Evolutionary conservation across 345 rosid species (phyloP).

Genomic region (Rhodomyrtus tomentosa): DNA sequence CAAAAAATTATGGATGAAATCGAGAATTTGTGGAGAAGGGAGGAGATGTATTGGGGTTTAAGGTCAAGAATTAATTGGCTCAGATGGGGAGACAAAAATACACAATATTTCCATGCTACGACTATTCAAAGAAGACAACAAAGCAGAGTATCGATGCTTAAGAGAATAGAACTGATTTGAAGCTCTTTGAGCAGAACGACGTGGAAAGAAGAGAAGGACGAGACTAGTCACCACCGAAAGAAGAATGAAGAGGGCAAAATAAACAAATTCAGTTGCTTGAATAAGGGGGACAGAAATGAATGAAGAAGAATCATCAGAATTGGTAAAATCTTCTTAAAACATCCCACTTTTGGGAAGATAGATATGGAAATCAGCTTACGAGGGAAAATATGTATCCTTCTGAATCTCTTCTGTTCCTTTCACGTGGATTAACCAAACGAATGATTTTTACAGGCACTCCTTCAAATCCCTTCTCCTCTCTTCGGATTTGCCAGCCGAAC

Average conservation of each 20-base stretch:
- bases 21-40: too few relatives aligned
- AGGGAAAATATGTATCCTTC: neutral
- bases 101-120: too few relatives aligned
- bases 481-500: neutral
- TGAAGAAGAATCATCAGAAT: neutral
- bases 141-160: too few relatives aligned
- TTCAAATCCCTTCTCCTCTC: neutral
- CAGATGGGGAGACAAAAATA: too few relatives aligned
- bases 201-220: neutral
- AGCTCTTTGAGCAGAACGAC: neutral
- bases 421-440: neutral
- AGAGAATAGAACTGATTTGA: neutral
- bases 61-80: too few relatives aligned
- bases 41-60: too few relatives aligned
- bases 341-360: neutral
- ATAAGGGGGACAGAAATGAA: too few relatives aligned
- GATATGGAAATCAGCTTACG: neutral
- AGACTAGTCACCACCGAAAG: neutral
- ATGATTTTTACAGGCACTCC: neutral
- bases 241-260: neutral
- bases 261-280: neutral
- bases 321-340: neutral
- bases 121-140: too few relatives aligned
- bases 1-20: too few relatives aligned
- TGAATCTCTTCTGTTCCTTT: too few relatives aligned